Evolutionary conservation across 2,329 filamentous ascomycete genomes (phyloP).

Genomic region (Talaromyces sp.): DNA sequence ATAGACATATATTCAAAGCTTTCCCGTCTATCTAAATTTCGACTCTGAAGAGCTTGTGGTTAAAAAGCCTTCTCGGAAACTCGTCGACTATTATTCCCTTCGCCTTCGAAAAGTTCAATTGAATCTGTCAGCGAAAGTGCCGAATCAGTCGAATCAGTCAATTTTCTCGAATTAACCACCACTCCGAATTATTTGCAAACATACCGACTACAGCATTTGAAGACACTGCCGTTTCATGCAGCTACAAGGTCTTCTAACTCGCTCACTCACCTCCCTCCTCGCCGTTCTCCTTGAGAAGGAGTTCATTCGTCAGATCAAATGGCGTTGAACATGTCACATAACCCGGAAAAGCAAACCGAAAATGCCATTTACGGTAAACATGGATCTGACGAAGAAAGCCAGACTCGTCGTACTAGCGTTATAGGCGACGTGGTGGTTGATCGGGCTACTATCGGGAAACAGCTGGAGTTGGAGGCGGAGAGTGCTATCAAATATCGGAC

Average conservation of each 20-base stretch:
- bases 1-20: not conserved
- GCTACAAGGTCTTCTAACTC: conserved; percentile 26
- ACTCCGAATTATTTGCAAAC: not conserved
- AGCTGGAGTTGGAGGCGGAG: conserved; percentile 72
- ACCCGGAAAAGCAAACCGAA: conserved; percentile 17
- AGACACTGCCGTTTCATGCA: conserved; percentile 28
- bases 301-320: conserved; percentile 39
- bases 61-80: not conserved
- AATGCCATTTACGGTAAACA: conserved; percentile 22
- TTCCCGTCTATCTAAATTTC: not conserved
- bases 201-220: not conserved
- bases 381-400: conserved; percentile 27
- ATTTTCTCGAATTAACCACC: not conserved
- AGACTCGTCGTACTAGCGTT: conserved; percentile 22
- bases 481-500: conserved; percentile 87
- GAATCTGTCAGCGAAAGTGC: not conserved
- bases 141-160: not conserved
- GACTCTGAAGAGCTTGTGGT: not conserved
- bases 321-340: conserved; percentile 31
- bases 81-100: not conserved
- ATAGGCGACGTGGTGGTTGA: conserved; percentile 33
- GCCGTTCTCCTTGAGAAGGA: conserved; percentile 32
- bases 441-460: conserved; percentile 55
- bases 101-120: not conserved
- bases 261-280: conserved; percentile 27